These are phyloP conservation scores for Wickerhamomyces sp. DNA, from an alignment of 1,139 yeast genomes.

Conservation along the genomic window DNA sequence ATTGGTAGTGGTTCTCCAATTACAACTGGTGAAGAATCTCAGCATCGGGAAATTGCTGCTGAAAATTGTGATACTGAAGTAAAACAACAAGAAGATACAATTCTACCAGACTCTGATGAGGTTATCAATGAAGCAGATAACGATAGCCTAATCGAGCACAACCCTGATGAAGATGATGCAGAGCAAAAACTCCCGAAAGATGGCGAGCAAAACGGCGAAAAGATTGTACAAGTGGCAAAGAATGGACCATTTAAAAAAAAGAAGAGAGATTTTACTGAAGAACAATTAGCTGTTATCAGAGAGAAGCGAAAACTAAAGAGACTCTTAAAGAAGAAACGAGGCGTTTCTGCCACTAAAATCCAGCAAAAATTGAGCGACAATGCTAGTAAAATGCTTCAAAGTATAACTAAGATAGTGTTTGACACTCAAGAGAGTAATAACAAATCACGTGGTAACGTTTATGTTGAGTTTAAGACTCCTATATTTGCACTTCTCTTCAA, in stretches of 20 bases:
- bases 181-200: not conserved
- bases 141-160: slow-evolving; percentile 18
- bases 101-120: slow-evolving; percentile 1
- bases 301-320: slow-evolving; percentile 1
- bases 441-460: slow-evolving; percentile 15
- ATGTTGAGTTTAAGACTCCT: slow-evolving; percentile 10
- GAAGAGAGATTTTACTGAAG: not conserved
- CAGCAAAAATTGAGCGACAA: slow-evolving; percentile 5
- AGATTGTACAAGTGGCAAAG: slow-evolving; percentile 11
- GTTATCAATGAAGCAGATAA: slow-evolving; percentile 1
- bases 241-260: not conserved
- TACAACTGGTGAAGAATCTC: slow-evolving; percentile 7
- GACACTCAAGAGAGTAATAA: slow-evolving; percentile 16
- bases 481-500: slow-evolving; percentile 13
- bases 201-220: slow-evolving; percentile 17
- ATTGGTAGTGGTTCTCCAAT: slow-evolving; percentile 18
- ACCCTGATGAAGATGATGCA: slow-evolving; percentile 25
- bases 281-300: not conserved
- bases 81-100: not conserved
- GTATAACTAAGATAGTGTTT: slow-evolving; percentile 7
- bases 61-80: not conserved
- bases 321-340: not conserved
- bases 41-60: slow-evolving; percentile 1
- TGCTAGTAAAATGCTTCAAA: slow-evolving; percentile 5
- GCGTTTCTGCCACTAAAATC: slow-evolving; percentile 4